These are phyloP conservation scores for Rhodotorula taiwanensis DNA, from an alignment of 768 basidiomycete species.

Conservation along the genomic window DNA sequence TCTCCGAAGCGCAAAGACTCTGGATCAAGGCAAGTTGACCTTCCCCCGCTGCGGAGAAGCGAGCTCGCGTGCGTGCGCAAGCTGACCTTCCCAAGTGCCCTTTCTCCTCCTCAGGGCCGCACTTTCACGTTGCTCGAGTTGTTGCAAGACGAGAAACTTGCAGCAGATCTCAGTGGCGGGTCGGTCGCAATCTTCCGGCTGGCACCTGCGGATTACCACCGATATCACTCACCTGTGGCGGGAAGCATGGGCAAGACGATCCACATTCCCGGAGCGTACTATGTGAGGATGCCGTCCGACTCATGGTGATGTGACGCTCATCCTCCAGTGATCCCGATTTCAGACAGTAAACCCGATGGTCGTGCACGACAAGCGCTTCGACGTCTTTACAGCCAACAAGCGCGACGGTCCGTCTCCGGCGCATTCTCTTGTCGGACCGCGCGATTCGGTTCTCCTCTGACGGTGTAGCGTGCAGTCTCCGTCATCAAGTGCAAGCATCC, in stretches of 20 bases:
- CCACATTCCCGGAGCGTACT: conserved; percentile 42
- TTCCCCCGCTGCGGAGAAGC: neutral
- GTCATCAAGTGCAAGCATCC: neutral
- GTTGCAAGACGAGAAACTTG: conserved; percentile 51
- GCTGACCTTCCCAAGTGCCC: no score
- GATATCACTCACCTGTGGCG: conserved; percentile 54
- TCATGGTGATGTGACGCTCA: fast-evolving
- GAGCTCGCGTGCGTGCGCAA: conserved; percentile 45
- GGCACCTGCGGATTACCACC: conserved; percentile 76
- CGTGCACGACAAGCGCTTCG: conserved; percentile 44
- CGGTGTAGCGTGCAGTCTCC: conserved; percentile 35
- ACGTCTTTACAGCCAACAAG: conserved; percentile 46
- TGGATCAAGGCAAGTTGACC: conserved; percentile 51
- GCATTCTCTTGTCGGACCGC: conserved; percentile 9
- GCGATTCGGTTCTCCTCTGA: conserved; percentile 31
- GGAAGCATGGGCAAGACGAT: conserved; percentile 49
- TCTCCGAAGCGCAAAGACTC: conserved; percentile 58
- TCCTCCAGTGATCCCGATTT: neutral
- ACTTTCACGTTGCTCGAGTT: conserved; percentile 62
- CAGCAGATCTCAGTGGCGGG: conserved; percentile 44
- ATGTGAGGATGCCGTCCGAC: neutral
- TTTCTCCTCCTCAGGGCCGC: conserved; percentile 53
- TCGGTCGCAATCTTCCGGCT: conserved; percentile 63
- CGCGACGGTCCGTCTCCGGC: conserved; percentile 39
- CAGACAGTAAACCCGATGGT: conserved; percentile 28